Evolutionary conservation across 257 asterid species (phyloP), one percentile per base, ranked within the genome.

Genomic region (Lithospermum erythrorhizon): DNA sequence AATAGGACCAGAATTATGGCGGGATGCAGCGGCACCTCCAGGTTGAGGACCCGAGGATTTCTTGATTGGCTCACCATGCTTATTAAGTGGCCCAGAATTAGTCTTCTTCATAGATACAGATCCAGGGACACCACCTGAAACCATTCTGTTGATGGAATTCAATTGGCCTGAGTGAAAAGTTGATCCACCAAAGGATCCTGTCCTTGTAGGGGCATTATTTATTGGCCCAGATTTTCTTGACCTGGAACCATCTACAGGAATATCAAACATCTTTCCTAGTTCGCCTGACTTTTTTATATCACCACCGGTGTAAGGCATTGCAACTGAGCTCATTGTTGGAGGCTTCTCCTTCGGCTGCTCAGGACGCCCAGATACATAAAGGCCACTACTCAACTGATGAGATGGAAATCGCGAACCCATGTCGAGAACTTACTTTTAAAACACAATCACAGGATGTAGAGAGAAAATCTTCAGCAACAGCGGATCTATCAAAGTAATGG

Each of bases 221-320:
- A 82, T 75, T 21, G 89, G 89, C 29, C 89, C 89, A 49, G 89
- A 82, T 75, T 82, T 82, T 60, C 86, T 75, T 49, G 89, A 77
- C 59, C 87, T 65, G 59, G 90, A 80, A 53, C 79, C 78, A 45
- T 83, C 90, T 53, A 49, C 63, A 8, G 84, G 82, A 60, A 85
- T 80, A 54, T 83, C 94, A 27, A 78, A 83, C 96, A 87, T 87
- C 72, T 85, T 87, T 21, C 96, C 96, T 0, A 87, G 82, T 48
- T 87, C 96, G 9, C 96, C 96, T n/a, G 96, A 87, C 58, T 72
- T 87, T 62, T 79, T 85, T 56, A 87, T 82, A 64, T 85, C 91
- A 17, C 96, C 96, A 9, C 96, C 96, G 13, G 94, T 87, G 62
- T 87, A 87, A 3, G 96, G 96, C 82, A 81, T 73, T 49, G 96